Evolutionary conservation across 495 filamentous ascomycete species (phyloP).

Genomic region (Parathielavia hyrcaniae): DNA sequence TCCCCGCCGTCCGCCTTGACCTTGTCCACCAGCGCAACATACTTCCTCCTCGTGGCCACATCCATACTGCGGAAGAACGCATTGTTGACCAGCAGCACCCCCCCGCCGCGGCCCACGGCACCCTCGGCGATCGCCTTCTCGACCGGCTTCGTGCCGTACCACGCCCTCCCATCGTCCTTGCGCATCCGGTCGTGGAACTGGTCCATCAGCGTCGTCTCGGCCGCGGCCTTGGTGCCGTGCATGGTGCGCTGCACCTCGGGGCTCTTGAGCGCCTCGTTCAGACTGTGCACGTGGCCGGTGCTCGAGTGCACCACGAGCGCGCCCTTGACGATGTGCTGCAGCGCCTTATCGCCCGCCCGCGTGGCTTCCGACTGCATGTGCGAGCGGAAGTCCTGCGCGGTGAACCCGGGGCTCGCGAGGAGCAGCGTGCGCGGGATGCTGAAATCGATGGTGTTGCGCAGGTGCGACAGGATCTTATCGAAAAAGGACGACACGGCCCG

Average conservation of each 20-base stretch:
- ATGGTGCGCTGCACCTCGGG: slow-evolving; percentile 68
- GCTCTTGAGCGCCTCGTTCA: slow-evolving; percentile 79
- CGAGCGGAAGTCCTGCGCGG: slow-evolving; percentile 70
- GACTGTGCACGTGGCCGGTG: slow-evolving; percentile 74
- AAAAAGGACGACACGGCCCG: slow-evolving; percentile 78
- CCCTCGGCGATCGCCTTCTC: slow-evolving; percentile 81
- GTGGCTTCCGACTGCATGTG: slow-evolving; percentile 70
- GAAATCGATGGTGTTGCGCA: slow-evolving; percentile 75
- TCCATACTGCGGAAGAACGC: slow-evolving; percentile 77
- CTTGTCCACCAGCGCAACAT: slow-evolving; percentile 81
- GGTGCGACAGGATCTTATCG: slow-evolving; percentile 64
- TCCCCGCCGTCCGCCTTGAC: slow-evolving; percentile 89
- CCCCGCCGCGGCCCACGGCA: slow-evolving; percentile 79
- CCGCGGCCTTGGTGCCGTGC: slow-evolving; percentile 76
- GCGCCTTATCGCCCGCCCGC: slow-evolving; percentile 56
- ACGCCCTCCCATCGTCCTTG: slow-evolving; percentile 82
- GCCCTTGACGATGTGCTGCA: slow-evolving; percentile 54
- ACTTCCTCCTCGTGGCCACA: slow-evolving; percentile 69
- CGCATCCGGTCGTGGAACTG: slow-evolving; percentile 71
- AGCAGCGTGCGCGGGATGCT: slow-evolving; percentile 63
- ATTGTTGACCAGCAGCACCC: slow-evolving; percentile 78
- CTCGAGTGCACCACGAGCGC: slow-evolving; percentile 74
- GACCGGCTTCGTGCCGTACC: slow-evolving; percentile 84
- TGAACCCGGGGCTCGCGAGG: slow-evolving; percentile 84
- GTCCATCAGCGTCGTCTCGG: slow-evolving; percentile 81